Base-by-base conservation (phyloP, 1,284 basidiomycete genomes). In the Ceratobasidium sp. region DNA sequence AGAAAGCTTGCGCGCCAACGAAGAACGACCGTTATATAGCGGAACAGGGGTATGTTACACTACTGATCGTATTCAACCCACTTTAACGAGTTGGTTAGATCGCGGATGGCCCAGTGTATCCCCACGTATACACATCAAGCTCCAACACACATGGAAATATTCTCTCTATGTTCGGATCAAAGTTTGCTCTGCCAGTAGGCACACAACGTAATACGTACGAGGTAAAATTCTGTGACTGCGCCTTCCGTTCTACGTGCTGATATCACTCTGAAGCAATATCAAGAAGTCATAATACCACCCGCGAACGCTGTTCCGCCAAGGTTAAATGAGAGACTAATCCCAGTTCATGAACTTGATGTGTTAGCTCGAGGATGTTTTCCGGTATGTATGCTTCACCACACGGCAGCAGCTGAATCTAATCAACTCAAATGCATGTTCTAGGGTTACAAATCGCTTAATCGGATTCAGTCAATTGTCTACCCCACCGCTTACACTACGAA, bases 391-490 rank as follows among this genome's bases (percentile, higher is more conserved):
- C 66, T 7, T 33, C 60, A 44, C 12, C 18, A 56, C 5, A 6
- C 23, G 5, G 1, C 44, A 49, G 33, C 42, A 18, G n/a, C 26
- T 49, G 49, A 77, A 53, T 39, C 49, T 68, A 23, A 46, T n/a
- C 53, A 13, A 64, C 46, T 67, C 20, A 39, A 46, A 49, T 42
- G 13, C 51, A 28, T 40, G 28, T 49, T 42, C n/a, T 77, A 97
- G 92, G 95, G 95, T 39, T 99, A 99, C 84, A 87, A 89, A 64
- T 89, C 92, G 23, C 88, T 99, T 80, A 99, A 99, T 84, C 90
- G 98, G 80, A 94, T 99, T 80, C 98, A 99, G 84, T 97, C 95
- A 7, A 96, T 98, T 77, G 94, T 99, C 15, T 99, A 94, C 85
- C 94, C 95, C 0, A 95, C 95, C 1, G 98, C 97, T 1, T 99